Conservation (phyloP, 805 yeast species). For the Lipomyces mesembrius region DNA sequence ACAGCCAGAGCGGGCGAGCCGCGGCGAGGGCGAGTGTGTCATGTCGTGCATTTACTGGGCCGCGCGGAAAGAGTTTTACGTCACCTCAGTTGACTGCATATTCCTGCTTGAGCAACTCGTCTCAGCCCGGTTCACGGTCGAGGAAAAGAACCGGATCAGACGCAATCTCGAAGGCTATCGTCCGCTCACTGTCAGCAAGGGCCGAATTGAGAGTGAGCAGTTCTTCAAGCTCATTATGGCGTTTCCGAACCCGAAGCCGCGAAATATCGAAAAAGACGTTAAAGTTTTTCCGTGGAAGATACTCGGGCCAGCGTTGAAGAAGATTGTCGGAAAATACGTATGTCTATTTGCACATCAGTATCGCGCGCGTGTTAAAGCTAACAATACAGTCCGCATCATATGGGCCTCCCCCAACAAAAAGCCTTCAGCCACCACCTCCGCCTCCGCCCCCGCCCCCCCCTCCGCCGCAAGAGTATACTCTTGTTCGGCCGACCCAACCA, state of each 20-base stretch:
- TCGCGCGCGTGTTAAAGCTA: not conserved
- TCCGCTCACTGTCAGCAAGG: constrained; percentile 63
- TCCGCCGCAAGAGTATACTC: not conserved
- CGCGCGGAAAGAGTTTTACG: constrained; percentile 54
- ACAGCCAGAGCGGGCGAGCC: constrained; percentile 6
- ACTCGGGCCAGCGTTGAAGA: constrained; percentile 57
- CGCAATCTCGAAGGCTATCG: constrained; percentile 67
- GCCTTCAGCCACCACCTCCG: not conserved
- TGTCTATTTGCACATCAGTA: constrained; percentile 1
- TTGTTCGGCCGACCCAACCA: not conserved
- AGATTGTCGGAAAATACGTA: constrained; percentile 61
- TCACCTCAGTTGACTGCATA: constrained; percentile 70
- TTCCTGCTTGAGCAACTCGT: constrained; percentile 61
- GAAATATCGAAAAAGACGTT: constrained; percentile 72
- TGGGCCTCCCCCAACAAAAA: constrained; percentile 1
- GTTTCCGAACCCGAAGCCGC: constrained; percentile 65
- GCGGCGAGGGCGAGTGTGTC: constrained; percentile 32
- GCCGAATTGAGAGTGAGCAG: constrained; percentile 47
- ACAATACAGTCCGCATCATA: not conserved
- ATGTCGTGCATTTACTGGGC: constrained; percentile 60
- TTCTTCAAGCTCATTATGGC: constrained; percentile 60
- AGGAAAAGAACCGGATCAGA: constrained; percentile 71
- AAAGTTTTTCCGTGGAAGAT: constrained; percentile 67
- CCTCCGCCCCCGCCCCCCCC: not conserved
- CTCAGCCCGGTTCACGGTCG: constrained; percentile 59